Base-by-base conservation (phyloP, 2,329 filamentous ascomycete species). In the Immersiporthe knoxdaviesiana region DNA sequence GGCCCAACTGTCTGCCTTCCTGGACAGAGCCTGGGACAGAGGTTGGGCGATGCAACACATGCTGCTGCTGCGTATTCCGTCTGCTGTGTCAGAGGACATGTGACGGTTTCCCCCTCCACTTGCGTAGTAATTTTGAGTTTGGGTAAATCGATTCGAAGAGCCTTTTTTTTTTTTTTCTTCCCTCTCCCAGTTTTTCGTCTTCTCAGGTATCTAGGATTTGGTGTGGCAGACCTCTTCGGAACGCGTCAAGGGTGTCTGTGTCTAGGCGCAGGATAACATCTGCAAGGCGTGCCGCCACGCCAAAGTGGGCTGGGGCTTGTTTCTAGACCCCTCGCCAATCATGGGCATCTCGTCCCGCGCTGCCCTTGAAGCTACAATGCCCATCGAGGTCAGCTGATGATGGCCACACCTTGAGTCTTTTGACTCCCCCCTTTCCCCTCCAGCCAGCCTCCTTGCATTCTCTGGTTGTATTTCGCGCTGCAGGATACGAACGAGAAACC, bases 251-350 rank as follows among this genome's bases (percentile, higher is more conserved):
- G 62, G 58, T 4, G 32, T 30, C 32, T 24, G 58, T 4, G 32
- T 30, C 32, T 24, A 39, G 21, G 44, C 65, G 63, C 32, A 41
- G 54, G 41, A 32, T 47, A 16, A 59, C 10, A 41, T 44, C 37
- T 65, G 63, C 63, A 56, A n/a, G 35, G 32, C 30, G 21, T 54
- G 63, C 50, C 63, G 63, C 63, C 63, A n/a, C 47, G 58, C 64
- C 35, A 66, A 68, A 68, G 52, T 50, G 41, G 56, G 37, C n/a
- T n/a, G 64, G 61, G 66, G 35, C 37, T 52, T 52, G n/a, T 24
- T 37, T 24, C 58, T 11, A 32, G 35, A 65, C 7, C n/a, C n/a
- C n/a, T 65, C 50, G 50, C 63, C 50, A 65, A 63, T 50, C 24
- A 63, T n/a, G 14, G 8, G 41, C 14, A 50, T 12, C 6, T 50